Conservation (phyloP, 129 eudicot genomes). For the Kitagawia praeruptora region DNA sequence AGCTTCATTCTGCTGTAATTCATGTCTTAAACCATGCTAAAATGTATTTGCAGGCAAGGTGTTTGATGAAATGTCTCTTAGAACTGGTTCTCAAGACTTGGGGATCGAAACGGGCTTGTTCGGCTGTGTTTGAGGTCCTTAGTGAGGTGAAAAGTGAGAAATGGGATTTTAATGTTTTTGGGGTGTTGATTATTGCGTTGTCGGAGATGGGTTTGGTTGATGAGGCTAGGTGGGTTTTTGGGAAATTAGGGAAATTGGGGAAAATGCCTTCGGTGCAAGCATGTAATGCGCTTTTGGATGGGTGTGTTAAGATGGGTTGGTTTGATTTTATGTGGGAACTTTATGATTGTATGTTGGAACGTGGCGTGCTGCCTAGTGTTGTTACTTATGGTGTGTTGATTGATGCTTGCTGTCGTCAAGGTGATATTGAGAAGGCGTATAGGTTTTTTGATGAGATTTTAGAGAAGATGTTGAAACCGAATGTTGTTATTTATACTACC, state of each 20-base stretch:
- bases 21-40: constrained; percentile 41
- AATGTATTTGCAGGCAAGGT: constrained; percentile 60
- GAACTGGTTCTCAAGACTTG: constrained; percentile 38
- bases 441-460: constrained; percentile 61
- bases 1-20: constrained; percentile 49
- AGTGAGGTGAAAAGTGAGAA: constrained; percentile 21
- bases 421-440: constrained; percentile 35
- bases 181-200: constrained; percentile 53
- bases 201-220: constrained; percentile 56
- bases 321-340: constrained; percentile 54
- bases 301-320: constrained; percentile 44
- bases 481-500: constrained; percentile 62
- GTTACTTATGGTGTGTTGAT: constrained; percentile 71
- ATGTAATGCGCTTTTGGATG: constrained; percentile 57
- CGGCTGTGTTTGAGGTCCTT: constrained; percentile 44
- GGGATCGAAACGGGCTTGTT: constrained; percentile 32
- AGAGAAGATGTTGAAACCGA: constrained; percentile 45
- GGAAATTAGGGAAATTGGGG: constrained; percentile 20
- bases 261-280: constrained; percentile 48
- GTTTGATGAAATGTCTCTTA: constrained; percentile 78
- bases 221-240: constrained; percentile 76
- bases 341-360: constrained; percentile 29
- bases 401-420: constrained; percentile 50
- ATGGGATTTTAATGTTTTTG: constrained; percentile 44
- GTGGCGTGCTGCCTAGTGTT: constrained; percentile 30